These are phyloP conservation scores for Chiua sp. DNA, from an alignment of 1,284 basidiomycete species.

Conservation along the genomic window DNA sequence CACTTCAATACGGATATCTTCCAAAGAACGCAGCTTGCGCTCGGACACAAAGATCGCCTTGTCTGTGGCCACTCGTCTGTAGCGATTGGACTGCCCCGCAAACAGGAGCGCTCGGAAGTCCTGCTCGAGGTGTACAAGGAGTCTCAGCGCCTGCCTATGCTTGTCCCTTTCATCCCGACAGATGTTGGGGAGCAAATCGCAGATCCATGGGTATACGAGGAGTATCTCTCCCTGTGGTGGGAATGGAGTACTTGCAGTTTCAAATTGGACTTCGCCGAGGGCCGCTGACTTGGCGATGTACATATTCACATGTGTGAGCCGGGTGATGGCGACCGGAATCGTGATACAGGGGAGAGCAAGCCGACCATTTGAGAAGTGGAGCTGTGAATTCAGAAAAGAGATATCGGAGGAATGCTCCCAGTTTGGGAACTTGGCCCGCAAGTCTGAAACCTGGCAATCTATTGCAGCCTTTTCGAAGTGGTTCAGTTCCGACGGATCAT, in stretches of 20 bases:
- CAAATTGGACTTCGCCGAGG: slow-evolving; percentile 8
- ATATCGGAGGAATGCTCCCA: background rate
- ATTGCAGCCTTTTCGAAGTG: background rate
- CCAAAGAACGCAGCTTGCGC: background rate
- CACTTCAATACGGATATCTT: background rate
- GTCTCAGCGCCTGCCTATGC: background rate
- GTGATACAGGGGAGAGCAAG: slow-evolving; percentile 19
- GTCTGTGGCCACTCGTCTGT: slow-evolving; percentile 12
- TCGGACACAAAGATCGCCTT: slow-evolving; percentile 2
- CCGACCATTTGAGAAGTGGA: slow-evolving; percentile 5
- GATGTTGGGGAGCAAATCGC: slow-evolving; percentile 4
- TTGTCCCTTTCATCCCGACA: background rate
- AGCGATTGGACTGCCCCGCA: background rate
- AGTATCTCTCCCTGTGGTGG: background rate
- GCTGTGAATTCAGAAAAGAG: background rate
- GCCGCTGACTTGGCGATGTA: slow-evolving; percentile 4
- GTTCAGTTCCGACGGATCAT: background rate
- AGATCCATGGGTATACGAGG: slow-evolving; percentile 16
- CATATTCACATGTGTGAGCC: background rate
- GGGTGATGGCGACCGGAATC: background rate
- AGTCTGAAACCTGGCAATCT: background rate
- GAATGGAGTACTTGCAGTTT: background rate
- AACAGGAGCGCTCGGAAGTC: slow-evolving; percentile 17
- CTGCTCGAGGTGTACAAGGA: slow-evolving; percentile 12
- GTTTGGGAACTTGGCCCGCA: background rate